A percentile compares a stretch with the other conserved stretches of the same genome.
Conservation (phyloP, 2,329 filamentous ascomycete genomes). For the Mycosphaerelloides madeirae region DNA sequence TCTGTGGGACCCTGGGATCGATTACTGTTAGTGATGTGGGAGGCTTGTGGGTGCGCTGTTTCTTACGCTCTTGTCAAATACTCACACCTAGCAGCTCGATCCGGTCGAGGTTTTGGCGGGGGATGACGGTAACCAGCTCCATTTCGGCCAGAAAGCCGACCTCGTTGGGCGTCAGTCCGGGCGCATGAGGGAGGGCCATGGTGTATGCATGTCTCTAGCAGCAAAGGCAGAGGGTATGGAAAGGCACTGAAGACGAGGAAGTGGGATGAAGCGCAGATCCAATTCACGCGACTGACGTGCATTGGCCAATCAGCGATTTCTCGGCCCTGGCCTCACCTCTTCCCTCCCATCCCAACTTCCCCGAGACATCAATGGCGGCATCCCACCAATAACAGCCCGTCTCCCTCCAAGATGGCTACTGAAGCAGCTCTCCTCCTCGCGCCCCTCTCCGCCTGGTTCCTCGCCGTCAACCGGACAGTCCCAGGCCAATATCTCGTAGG, state of each 20-base stretch:
- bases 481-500: slow-evolving; percentile 56
- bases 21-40: slow-evolving; percentile 6
- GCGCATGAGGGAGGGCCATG: slow-evolving; percentile 60
- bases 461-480: slow-evolving; percentile 44
- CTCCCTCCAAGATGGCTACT: slow-evolving; percentile 16
- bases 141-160: slow-evolving; percentile 95
- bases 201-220: slow-evolving; percentile 4
- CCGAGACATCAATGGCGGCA: neutral
- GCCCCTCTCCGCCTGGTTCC: slow-evolving; percentile 28
- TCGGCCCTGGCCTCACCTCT: neutral
- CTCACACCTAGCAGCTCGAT: slow-evolving; percentile 81
- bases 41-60: slow-evolving; percentile 6
- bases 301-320: neutral
- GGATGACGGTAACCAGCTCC: slow-evolving; percentile 90
- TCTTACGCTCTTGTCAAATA: slow-evolving; percentile 31
- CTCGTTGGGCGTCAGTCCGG: slow-evolving; percentile 75
- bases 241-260: slow-evolving; percentile 5
- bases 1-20: slow-evolving; percentile 66
- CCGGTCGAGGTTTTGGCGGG: slow-evolving; percentile 80
- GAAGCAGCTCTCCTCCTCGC: slow-evolving; percentile 18
- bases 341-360: neutral
- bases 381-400: neutral
- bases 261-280: neutral
- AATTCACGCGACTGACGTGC: neutral
- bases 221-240: neutral